Percentiles rank a stretch among this genome's conserved stretches.
Conservation (phyloP, 2,329 filamentous ascomycete species). For the Fusarium mangiferae region DNA sequence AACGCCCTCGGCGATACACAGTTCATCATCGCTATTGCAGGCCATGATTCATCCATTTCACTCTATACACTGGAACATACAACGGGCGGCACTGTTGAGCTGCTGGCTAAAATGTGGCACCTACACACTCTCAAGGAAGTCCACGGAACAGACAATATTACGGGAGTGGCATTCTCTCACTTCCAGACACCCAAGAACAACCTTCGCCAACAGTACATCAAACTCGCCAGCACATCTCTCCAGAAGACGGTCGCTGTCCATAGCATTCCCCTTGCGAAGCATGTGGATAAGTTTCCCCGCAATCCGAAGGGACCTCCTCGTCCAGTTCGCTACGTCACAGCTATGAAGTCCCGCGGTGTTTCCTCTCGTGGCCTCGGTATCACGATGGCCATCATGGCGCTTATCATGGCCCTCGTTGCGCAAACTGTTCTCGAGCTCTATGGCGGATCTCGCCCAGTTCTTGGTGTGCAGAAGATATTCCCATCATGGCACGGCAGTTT, state of each 20-base stretch:
- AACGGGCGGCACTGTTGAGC: conserved; percentile 55
- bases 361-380: conserved; percentile 63
- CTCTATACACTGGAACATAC: conserved; percentile 81
- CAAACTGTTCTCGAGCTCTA: conserved; percentile 73
- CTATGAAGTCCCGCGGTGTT: conserved; percentile 63
- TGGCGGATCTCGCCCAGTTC: conserved; percentile 64
- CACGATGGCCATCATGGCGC: conserved; percentile 65
- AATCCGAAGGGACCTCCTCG: conserved; percentile 55
- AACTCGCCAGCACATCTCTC: conserved; percentile 83
- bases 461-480: conserved; percentile 66
- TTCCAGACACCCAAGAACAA: conserved; percentile 64
- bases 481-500: conserved; percentile 57
- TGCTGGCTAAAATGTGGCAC: conserved; percentile 63
- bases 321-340: conserved; percentile 76
- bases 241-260: conserved; percentile 84
- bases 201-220: conserved; percentile 60
- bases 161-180: conserved; percentile 66
- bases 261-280: conserved; percentile 73
- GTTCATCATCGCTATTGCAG: conserved; percentile 82
- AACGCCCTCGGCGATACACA: conserved; percentile 72
- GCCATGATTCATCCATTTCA: conserved; percentile 81
- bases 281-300: conserved; percentile 50
- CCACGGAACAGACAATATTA: conserved; percentile 66
- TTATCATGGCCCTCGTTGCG: conserved; percentile 70
- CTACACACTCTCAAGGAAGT: conserved; percentile 64